phyloP scores from a whole-genome alignment of 2,329 filamentous ascomycete genomes.

The Calonectria pauciramosa region DNA sequence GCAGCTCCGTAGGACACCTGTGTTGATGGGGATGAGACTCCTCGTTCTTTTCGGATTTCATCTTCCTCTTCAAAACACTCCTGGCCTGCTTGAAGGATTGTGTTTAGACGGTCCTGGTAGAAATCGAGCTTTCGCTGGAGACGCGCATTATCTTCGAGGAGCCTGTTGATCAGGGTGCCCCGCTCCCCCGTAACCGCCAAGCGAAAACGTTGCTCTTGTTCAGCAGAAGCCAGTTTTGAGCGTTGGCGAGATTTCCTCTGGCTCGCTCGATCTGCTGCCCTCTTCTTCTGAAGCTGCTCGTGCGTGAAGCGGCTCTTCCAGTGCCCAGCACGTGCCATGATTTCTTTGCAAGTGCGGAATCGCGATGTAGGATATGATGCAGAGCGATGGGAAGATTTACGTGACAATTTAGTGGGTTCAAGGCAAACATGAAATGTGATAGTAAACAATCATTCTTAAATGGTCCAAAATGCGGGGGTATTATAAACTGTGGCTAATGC shows the following conservation, averaged over 20 bases:
- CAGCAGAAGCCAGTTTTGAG: neutral
- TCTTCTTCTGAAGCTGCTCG: neutral
- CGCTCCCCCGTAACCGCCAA: neutral
- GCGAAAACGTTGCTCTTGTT: neutral
- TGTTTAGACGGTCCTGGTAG: neutral
- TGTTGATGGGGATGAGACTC: too few relatives aligned
- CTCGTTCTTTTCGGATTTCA: too few relatives aligned
- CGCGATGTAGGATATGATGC: too few relatives aligned
- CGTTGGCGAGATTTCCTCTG: neutral
- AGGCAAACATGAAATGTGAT: too few relatives aligned
- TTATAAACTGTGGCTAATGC: too few relatives aligned
- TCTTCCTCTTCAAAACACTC: neutral
- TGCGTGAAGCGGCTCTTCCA: neutral
- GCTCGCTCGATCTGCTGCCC: neutral
- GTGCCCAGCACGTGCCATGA: neutral
- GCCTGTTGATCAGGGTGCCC: neutral
- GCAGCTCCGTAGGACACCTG: too few relatives aligned
- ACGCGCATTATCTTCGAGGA: neutral
- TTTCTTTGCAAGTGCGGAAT: too few relatives aligned
- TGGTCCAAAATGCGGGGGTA: too few relatives aligned
- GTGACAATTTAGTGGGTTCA: too few relatives aligned
- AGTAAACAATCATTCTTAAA: too few relatives aligned
- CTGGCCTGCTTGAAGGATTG: neutral
- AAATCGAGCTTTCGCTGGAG: neutral
- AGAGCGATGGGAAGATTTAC: too few relatives aligned